A percentile compares a stretch with the other conserved stretches of the same genome.
phyloP scores from a whole-genome alignment of 805 yeast species.

The Monosporozyma yasuniensis region DNA sequence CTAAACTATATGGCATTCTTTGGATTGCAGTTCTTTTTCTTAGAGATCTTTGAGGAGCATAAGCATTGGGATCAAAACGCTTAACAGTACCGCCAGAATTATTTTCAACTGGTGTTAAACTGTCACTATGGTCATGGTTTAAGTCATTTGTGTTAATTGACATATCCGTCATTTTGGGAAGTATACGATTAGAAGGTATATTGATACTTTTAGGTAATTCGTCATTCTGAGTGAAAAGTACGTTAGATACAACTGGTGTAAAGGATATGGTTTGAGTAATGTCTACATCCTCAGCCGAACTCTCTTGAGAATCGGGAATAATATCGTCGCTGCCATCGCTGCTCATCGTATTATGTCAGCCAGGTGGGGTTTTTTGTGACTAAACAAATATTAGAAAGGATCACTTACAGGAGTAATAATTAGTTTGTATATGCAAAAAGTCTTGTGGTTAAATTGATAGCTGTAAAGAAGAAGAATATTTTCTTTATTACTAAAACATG shows the following conservation, averaged over 20 bases:
- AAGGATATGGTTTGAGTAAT: no score
- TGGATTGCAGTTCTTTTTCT: conserved; percentile 30
- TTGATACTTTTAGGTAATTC: neutral
- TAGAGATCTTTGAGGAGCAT: conserved; percentile 11
- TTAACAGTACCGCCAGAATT: neutral
- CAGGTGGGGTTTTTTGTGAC: no score
- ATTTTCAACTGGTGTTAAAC: neutral
- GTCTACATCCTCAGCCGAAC: neutral
- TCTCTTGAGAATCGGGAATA: neutral
- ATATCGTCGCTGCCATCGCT: neutral
- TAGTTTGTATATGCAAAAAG: no score
- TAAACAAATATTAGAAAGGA: no score
- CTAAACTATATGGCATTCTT: conserved; percentile 29
- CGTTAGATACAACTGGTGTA: neutral
- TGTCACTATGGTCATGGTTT: neutral
- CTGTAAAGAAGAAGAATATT: no score
- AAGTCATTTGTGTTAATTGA: neutral
- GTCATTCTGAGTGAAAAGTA: neutral
- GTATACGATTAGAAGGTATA: neutral
- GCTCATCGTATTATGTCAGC: neutral
- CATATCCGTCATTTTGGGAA: neutral
- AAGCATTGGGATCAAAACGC: neutral
- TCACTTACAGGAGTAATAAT: no score
- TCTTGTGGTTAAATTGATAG: no score
- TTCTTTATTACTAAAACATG: no score